Conservation (phyloP, 2,329 filamentous ascomycete genomes). For the Fusarium agapanthi region DNA sequence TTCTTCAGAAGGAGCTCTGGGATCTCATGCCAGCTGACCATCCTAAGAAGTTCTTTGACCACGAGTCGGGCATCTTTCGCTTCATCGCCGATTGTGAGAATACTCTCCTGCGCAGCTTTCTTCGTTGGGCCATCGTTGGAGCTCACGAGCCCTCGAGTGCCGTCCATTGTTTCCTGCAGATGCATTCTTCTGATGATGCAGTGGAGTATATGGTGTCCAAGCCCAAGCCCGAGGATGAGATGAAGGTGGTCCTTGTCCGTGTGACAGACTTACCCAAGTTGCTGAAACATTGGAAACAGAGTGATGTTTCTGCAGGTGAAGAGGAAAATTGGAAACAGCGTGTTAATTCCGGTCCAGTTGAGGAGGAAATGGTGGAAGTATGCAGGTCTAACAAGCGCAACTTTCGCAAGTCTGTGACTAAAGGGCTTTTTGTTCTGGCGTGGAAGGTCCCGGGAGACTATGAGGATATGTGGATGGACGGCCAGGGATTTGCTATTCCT, state of each 20-base stretch:
- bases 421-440: not conserved
- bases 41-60: too few species aligned
- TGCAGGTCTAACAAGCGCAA: not conserved
- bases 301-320: too few species aligned
- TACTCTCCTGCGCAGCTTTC: not conserved
- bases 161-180: not conserved
- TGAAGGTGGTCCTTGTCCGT: not conserved
- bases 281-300: not conserved
- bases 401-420: not conserved
- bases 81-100: rapidly evolving
- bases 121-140: rapidly evolving
- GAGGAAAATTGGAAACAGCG: not conserved
- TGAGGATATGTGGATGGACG: not conserved
- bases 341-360: not conserved
- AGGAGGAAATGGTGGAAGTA: not conserved
- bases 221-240: not conserved
- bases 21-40: not conserved
- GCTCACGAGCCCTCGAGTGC: not conserved
- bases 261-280: not conserved
- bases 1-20: rapidly evolving
- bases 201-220: rapidly evolving
- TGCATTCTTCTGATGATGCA: not conserved
- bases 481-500: not conserved
- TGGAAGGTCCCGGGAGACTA: not conserved
- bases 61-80: too few species aligned